Percentiles rank a stretch among this genome's conserved stretches.
phyloP scores from a whole-genome alignment of 2,329 filamentous ascomycete species.

The Dothistroma septosporum region DNA sequence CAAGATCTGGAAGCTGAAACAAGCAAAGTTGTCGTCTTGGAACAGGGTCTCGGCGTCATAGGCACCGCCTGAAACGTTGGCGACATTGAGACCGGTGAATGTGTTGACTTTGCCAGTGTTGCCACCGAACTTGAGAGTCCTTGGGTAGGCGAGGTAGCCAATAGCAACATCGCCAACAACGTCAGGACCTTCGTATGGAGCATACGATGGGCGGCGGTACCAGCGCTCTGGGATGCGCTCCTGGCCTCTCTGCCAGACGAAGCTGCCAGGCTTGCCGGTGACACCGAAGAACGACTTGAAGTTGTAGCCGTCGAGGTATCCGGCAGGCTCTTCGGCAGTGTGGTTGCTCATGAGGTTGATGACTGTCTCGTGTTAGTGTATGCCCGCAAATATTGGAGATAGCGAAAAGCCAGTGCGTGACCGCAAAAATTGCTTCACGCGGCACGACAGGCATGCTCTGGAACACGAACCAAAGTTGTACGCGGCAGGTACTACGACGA shows the following conservation, averaged over 20 bases:
- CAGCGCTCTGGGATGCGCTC: slow-evolving; percentile 40
- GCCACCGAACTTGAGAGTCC: slow-evolving; percentile 32
- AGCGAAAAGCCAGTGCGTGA: too few species aligned
- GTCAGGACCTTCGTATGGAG: slow-evolving; percentile 30
- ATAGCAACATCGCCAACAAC: slow-evolving; percentile 17
- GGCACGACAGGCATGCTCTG: too few species aligned
- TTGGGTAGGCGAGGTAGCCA: slow-evolving; percentile 22
- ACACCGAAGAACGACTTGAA: slow-evolving; percentile 28
- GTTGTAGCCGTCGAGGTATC: slow-evolving; percentile 21
- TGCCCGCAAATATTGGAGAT: too few species aligned
- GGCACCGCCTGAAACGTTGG: slow-evolving; percentile 36
- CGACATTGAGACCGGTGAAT: slow-evolving; percentile 35
- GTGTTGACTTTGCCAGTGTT: slow-evolving; percentile 35
- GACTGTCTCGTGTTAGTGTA: slow-evolving; percentile 33
- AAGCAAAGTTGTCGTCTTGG: slow-evolving; percentile 36
- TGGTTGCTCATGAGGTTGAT: slow-evolving; percentile 29
- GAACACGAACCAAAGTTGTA: slow-evolving; percentile 15
- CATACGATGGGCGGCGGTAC: slow-evolving; percentile 24
- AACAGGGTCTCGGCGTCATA: slow-evolving; percentile 15
- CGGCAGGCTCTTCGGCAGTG: slow-evolving; percentile 17
- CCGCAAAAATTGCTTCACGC: too few species aligned
- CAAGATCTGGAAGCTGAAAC: slow-evolving; percentile 34
- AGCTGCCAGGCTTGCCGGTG: slow-evolving; percentile 20
- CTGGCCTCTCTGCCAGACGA: slow-evolving; percentile 19
- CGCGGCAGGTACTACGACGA: slow-evolving; percentile 24